Evolutionary conservation across 139 green algal genomes (phyloP).

Genomic region (Chlorella sorokiniana): DNA sequence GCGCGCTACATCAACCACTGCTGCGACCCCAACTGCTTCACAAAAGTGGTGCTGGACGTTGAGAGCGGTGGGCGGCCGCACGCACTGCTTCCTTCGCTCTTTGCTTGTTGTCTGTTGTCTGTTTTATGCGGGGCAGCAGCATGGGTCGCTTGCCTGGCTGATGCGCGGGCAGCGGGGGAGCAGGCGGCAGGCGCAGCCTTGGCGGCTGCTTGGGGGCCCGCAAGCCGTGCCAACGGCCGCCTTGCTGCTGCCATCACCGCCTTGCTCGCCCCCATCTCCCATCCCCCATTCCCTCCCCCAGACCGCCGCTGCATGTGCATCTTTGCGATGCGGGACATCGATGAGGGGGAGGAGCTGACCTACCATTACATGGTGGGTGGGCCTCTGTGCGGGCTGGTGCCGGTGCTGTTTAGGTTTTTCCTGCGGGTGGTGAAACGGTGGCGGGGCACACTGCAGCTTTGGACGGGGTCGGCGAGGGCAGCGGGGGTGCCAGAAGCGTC

Average conservation of each 20-base stretch:
- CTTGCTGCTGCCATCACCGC: background rate
- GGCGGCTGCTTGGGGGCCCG: too few species aligned
- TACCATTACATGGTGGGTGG: constrained; percentile 86
- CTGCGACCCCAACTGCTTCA: constrained; percentile 91
- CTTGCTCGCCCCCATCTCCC: background rate
- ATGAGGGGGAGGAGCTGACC: constrained; percentile 76
- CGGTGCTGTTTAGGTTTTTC: background rate
- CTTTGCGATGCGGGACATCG: constrained; percentile 74
- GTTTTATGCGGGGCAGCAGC: too few species aligned
- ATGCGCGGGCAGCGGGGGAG: too few species aligned
- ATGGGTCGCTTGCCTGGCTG: too few species aligned
- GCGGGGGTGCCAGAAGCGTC: too few species aligned
- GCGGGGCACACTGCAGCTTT: too few species aligned
- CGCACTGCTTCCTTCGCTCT: background rate
- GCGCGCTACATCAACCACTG: constrained; percentile 94
- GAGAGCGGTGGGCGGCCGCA: background rate
- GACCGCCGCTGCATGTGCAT: constrained; percentile 78
- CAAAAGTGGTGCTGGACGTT: constrained; percentile 61
- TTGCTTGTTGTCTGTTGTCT: background rate
- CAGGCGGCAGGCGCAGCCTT: too few species aligned
- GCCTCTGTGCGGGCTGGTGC: background rate
- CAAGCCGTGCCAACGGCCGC: background rate
- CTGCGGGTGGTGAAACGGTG: too few species aligned
- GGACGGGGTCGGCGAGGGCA: too few species aligned
- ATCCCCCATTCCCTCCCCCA: background rate